phyloP scores from a whole-genome alignment of 768 basidiomycete species.

The Holtermannia corniformis region DNA sequence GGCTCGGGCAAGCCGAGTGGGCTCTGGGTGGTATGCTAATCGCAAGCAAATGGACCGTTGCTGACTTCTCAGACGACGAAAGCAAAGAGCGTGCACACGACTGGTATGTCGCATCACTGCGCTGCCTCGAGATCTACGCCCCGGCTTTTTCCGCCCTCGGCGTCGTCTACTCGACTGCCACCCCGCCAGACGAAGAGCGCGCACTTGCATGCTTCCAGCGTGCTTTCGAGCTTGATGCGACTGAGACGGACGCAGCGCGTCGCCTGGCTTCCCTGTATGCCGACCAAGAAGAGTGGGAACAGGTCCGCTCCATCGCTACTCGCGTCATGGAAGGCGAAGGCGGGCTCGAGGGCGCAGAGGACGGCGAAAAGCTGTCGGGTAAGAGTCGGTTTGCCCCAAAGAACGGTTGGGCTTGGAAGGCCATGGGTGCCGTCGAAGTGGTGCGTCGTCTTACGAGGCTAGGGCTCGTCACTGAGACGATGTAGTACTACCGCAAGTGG shows the following conservation, averaged over 20 bases:
- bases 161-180: constrained; percentile 67
- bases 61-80: constrained; percentile 24
- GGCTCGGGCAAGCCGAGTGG: constrained; percentile 70
- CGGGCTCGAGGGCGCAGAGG: constrained; percentile 54
- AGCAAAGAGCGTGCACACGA: constrained; percentile 58
- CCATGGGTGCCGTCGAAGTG: constrained; percentile 79
- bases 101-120: constrained; percentile 68
- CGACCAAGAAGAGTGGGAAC: constrained; percentile 86
- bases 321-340: constrained; percentile 91
- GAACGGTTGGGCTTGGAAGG: constrained; percentile 98
- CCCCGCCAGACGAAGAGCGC: constrained; percentile 68
- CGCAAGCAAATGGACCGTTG: not conserved
- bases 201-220: constrained; percentile 96
- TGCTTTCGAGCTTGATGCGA: constrained; percentile 89
- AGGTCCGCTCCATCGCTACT: constrained; percentile 87
- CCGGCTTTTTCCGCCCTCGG: constrained; percentile 92
- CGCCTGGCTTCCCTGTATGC: constrained; percentile 82
- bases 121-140: constrained; percentile 64
- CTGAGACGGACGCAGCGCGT: constrained; percentile 74
- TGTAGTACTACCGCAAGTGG: constrained; percentile 49
- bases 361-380: constrained; percentile 42
- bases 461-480: not conserved
- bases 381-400: constrained; percentile 48
- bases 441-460: constrained; percentile 46
- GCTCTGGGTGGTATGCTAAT: constrained; percentile 54